A percentile compares a stretch with the other conserved stretches of the same genome.
These are phyloP conservation scores for Pulveroboletus sp. DNA, from an alignment of 768 basidiomycete species.

Conservation along the genomic window DNA sequence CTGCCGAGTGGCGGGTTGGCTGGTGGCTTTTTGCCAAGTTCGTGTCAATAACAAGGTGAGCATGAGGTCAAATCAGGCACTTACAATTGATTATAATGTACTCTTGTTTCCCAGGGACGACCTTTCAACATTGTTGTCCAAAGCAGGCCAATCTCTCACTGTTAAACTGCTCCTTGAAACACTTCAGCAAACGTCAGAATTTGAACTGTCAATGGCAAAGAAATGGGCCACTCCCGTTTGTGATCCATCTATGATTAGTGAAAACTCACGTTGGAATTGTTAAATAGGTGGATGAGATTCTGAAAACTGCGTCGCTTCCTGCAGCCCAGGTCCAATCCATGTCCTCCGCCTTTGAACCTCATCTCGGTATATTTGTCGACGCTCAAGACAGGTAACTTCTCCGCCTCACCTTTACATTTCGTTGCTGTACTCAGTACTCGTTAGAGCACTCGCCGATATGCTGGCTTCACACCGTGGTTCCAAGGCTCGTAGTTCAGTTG, in stretches of 20 bases:
- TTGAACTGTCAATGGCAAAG: conserved; percentile 75
- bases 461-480: conserved; percentile 67
- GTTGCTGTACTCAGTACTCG: neutral
- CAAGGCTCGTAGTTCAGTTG: conserved; percentile 66
- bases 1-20: conserved; percentile 79
- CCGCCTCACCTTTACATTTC: neutral
- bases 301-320: conserved; percentile 49
- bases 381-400: conserved; percentile 88
- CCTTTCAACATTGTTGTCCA: conserved; percentile 72
- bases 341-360: conserved; percentile 86
- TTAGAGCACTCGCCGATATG: conserved; percentile 86
- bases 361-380: conserved; percentile 90
- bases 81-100: neutral
- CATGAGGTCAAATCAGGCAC: neutral
- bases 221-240: conserved; percentile 76
- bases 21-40: conserved; percentile 82
- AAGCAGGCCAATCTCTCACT: conserved; percentile 64
- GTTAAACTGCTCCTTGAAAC: conserved; percentile 82
- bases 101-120: conserved; percentile 58
- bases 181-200: conserved; percentile 82
- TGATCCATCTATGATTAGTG: conserved; percentile 6
- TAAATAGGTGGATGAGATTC: conserved; percentile 58
- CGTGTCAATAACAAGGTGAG: conserved; percentile 82
- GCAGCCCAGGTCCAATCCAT: conserved; percentile 59
- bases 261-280: neutral